Percentiles rank a stretch among this genome's conserved stretches.
Evolutionary conservation across 345 rosid genomes (phyloP).

Genomic region (Carallia brachiata): DNA sequence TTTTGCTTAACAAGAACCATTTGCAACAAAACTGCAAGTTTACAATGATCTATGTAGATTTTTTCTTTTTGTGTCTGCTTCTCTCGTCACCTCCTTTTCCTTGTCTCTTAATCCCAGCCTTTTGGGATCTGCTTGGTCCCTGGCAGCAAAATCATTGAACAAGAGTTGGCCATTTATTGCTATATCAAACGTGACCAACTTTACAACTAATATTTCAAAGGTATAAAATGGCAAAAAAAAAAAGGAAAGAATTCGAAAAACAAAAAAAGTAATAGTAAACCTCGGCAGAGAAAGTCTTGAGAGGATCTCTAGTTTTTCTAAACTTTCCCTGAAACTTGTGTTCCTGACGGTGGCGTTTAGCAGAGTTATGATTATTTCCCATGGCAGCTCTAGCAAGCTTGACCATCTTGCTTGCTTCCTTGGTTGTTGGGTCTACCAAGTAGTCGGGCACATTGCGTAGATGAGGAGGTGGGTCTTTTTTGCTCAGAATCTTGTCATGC

Average conservation of each 20-base stretch:
- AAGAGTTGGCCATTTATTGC: neutral
- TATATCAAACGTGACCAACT: neutral
- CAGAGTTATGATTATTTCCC: slow-evolving; percentile 47
- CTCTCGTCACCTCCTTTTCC: slow-evolving; percentile 18
- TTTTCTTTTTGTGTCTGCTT: slow-evolving; percentile 36
- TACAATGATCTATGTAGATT: neutral
- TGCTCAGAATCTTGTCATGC: slow-evolving; percentile 80
- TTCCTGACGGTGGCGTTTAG: slow-evolving; percentile 40
- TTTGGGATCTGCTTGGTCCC: slow-evolving; percentile 34
- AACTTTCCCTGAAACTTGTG: slow-evolving; percentile 41
- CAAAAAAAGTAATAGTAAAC: slow-evolving; percentile 8
- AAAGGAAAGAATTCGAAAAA: neutral
- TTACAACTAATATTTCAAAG: neutral
- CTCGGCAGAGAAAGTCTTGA: slow-evolving; percentile 50
- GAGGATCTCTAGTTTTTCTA: slow-evolving; percentile 60
- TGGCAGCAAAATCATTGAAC: slow-evolving; percentile 12
- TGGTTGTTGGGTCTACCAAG: slow-evolving; percentile 65
- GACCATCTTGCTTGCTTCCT: slow-evolving; percentile 84
- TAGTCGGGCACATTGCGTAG: slow-evolving; percentile 72
- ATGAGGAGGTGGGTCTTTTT: slow-evolving; percentile 64
- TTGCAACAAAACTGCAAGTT: slow-evolving; percentile 15
- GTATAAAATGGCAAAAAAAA: neutral
- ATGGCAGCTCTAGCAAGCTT: slow-evolving; percentile 82
- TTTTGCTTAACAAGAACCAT: neutral
- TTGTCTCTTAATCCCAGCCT: slow-evolving; percentile 34